These are phyloP conservation scores for Lipomyces chichibuensis DNA, from an alignment of 805 yeast species.

Conservation along the genomic window DNA sequence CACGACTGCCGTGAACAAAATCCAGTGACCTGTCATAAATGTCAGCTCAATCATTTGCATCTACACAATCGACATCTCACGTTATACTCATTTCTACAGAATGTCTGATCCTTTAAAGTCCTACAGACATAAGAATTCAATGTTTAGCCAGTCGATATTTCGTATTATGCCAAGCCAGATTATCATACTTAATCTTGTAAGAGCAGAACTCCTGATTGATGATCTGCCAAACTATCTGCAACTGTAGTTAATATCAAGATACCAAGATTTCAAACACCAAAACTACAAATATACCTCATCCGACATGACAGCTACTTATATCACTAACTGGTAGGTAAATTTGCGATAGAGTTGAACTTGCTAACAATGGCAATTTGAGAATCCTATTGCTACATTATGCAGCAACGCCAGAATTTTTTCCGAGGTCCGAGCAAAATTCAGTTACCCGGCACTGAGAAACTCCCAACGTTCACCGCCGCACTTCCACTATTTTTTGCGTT, in stretches of 20 bases:
- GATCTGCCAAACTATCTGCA: conserved; percentile 91
- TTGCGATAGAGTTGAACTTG: not conserved
- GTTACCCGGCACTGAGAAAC: no score
- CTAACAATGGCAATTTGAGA: no score
- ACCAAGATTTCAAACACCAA: not conserved
- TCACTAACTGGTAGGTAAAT: not conserved
- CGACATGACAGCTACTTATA: conserved; percentile 18
- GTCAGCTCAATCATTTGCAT: not conserved
- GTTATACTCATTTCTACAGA: conserved; percentile 94
- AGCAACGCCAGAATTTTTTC: no score
- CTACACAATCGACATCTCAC: conserved; percentile 42
- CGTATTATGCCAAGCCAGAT: not conserved
- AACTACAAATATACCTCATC: conserved; percentile 27
- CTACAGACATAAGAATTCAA: conserved; percentile 1
- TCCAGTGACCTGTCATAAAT: conserved; percentile 59
- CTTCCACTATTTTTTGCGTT: no score
- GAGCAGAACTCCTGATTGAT: conserved; percentile 95
- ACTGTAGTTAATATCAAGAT: not conserved
- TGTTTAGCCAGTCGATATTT: not conserved
- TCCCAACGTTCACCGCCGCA: no score
- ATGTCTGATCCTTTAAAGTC: conserved; percentile 84
- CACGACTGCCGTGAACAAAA: conserved; percentile 91
- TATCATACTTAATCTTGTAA: conserved; percentile 66
- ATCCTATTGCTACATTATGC: no score
- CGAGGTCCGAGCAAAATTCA: no score